Evolutionary conservation across 352 stramenopile species (phyloP).

Genomic region (Phytophthora pluvialis): DNA sequence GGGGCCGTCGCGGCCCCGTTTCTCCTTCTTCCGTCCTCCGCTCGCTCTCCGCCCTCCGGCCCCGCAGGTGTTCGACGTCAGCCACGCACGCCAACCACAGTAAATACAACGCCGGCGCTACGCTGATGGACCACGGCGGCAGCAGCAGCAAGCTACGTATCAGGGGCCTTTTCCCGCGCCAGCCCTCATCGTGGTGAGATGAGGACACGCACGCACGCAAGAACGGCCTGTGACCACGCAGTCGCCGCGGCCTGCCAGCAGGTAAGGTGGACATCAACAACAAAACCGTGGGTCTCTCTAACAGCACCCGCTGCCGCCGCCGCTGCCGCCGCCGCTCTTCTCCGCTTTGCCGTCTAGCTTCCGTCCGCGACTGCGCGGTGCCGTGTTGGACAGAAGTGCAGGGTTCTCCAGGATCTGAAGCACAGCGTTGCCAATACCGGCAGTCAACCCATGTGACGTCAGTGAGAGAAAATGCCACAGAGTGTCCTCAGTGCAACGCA

Average conservation of each 20-base stretch:
- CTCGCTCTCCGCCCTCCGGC: conserved; percentile 3
- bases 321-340: conserved; percentile 56
- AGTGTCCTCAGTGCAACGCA: conserved; percentile 35
- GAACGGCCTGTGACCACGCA: conserved; percentile 5
- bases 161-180: no score
- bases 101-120: conserved; percentile 2
- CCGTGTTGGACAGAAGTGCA: conserved; percentile 87
- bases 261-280: conserved; percentile 23
- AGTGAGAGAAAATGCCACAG: conserved; percentile 7
- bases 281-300: conserved; percentile 44
- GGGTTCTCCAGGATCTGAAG: conserved; percentile 91
- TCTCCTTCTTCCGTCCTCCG: not conserved
- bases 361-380: conserved; percentile 65
- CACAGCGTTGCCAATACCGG: not conserved
- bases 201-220: conserved; percentile 24
- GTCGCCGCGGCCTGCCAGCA: conserved; percentile 4
- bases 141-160: conserved; percentile 18
- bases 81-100: conserved; percentile 8
- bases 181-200: conserved; percentile 21
- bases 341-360: conserved; percentile 69
- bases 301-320: conserved; percentile 63
- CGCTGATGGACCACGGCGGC: conserved; percentile 7
- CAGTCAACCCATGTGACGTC: not conserved
- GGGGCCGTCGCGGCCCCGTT: not conserved
- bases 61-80: conserved; percentile 2